Evolutionary conservation across 768 basidiomycete species (phyloP), one percentile per base, ranked within the genome.

Genomic region (Suillus alpinus): DNA sequence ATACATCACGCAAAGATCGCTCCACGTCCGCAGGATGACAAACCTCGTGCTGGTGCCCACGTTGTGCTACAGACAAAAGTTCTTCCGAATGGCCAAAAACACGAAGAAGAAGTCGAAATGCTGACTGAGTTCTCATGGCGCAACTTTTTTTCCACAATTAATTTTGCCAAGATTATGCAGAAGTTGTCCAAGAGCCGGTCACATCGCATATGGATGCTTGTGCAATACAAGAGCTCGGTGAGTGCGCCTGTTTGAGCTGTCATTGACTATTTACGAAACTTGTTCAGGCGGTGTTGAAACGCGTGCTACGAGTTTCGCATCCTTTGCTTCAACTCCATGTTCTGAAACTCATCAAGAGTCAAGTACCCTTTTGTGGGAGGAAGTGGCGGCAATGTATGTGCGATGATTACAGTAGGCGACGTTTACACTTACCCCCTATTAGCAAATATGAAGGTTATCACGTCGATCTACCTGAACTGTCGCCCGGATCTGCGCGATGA

Each of bases 371-470:
- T 73, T 96, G 94, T 69, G 97, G 96, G 20, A 83, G 96, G 44
- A 98, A 96, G 76, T 99, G 97, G 97, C 83, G 96, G 56, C 95
- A 97, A 79, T 91, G 95, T 97, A 75, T 67, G 85, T 73, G 18
- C 14, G 23, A 58, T 59, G 26, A 41, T 36, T 23, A 47, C 55
- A 32, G 53, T 52, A 57, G 59, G 57, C 44, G 59, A 20, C 23
- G 23, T 57, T 40, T 29, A 43, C n/a, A 4, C 36, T 39, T 36
- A 56, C 62, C 50, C 59, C 43, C 51, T 53, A 32, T 55, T 69
- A 98, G 96, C 94, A 23, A 99, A 98, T 73, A 99, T 99, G 97
- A 98, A 99, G 76, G 92, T 98, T 59, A 98, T 99, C 67, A 99
- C 97, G 9, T 88, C 95, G 18, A 98, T 99, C 65, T 99, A 99